Percentiles rank a stretch among this genome's conserved stretches.
phyloP scores from a whole-genome alignment of 139 green algal genomes.

The Edaphochlamys debaryana region DNA sequence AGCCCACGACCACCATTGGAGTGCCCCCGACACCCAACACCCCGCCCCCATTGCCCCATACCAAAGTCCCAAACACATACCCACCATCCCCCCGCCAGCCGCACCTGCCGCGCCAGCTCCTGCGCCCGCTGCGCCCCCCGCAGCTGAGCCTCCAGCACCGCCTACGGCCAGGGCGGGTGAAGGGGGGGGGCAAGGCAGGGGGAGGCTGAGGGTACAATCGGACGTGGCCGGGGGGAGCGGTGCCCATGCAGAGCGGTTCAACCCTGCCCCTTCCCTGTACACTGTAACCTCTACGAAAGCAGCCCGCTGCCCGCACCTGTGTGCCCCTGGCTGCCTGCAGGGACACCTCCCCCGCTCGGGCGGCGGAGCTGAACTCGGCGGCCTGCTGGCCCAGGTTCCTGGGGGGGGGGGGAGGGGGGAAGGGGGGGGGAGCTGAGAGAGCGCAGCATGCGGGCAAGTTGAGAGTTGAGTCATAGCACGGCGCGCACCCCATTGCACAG shows the following conservation, averaged over 20 bases:
- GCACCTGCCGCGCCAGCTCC: constrained; percentile 7
- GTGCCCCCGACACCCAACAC: no score
- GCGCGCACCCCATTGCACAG: background rate
- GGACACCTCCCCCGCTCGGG: constrained; percentile 12
- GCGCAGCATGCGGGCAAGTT: background rate
- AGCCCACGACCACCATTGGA: no score
- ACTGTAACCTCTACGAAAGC: no score
- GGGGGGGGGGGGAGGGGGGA: background rate
- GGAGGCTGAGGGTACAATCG: no score
- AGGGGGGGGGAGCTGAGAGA: background rate
- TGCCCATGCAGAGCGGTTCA: no score
- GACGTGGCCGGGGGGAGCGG: no score
- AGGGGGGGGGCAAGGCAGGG: background rate
- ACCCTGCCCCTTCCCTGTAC: no score
- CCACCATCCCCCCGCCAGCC: no score
- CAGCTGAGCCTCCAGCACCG: constrained; percentile 37
- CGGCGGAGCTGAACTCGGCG: constrained; percentile 12
- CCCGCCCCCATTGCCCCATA: no score
- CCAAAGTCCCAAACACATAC: no score
- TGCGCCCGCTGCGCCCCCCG: constrained; percentile 6
- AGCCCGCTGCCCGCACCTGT: background rate
- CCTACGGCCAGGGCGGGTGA: background rate
- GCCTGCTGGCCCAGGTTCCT: background rate
- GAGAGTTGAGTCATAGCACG: background rate
- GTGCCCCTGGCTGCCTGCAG: background rate